These are phyloP conservation scores for Eucalyptus polybractea DNA, from an alignment of 345 rosid genomes.

Conservation along the genomic window DNA sequence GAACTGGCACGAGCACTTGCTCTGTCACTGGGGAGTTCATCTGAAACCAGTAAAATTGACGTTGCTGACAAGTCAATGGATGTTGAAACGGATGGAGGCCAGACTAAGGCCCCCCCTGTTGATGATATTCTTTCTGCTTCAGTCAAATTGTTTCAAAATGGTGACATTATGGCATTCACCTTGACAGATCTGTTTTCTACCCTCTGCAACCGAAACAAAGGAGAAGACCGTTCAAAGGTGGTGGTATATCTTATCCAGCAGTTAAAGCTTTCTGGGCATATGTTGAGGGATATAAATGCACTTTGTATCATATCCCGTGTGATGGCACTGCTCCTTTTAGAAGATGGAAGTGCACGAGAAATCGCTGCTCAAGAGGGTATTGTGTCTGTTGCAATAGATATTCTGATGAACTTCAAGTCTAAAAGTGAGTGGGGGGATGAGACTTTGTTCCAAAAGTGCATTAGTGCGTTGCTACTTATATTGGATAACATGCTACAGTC, in stretches of 20 bases:
- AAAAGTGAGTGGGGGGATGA: constrained; percentile 36
- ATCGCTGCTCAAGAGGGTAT: constrained; percentile 74
- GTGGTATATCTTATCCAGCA: constrained; percentile 73
- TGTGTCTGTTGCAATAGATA: constrained; percentile 45
- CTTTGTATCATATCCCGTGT: constrained; percentile 81
- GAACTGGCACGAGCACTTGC: constrained; percentile 96
- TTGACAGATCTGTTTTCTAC: constrained; percentile 82
- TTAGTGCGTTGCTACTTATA: constrained; percentile 76
- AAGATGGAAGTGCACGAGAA: constrained; percentile 69
- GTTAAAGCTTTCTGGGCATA: constrained; percentile 61
- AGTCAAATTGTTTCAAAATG: constrained; percentile 63
- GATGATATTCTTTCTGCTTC: constrained; percentile 81
- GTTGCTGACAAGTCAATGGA: constrained; percentile 55
- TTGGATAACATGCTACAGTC: constrained; percentile 77
- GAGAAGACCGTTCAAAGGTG: constrained; percentile 77
- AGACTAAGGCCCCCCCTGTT: constrained; percentile 60
- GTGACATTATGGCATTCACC: constrained; percentile 66
- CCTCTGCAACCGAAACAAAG: constrained; percentile 80
- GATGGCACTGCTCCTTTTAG: constrained; percentile 69
- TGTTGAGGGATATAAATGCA: constrained; percentile 51
- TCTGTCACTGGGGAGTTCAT: constrained; percentile 80
- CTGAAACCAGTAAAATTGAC: constrained; percentile 72
- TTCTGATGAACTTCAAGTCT: constrained; percentile 51
- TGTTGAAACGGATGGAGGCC: constrained; percentile 34
- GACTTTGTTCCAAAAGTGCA: constrained; percentile 62